Evolutionary conservation across 2,329 filamentous ascomycete species (phyloP), one percentile per base, ranked within the genome.

Genomic region (Ceratocystiopsis sp.): DNA sequence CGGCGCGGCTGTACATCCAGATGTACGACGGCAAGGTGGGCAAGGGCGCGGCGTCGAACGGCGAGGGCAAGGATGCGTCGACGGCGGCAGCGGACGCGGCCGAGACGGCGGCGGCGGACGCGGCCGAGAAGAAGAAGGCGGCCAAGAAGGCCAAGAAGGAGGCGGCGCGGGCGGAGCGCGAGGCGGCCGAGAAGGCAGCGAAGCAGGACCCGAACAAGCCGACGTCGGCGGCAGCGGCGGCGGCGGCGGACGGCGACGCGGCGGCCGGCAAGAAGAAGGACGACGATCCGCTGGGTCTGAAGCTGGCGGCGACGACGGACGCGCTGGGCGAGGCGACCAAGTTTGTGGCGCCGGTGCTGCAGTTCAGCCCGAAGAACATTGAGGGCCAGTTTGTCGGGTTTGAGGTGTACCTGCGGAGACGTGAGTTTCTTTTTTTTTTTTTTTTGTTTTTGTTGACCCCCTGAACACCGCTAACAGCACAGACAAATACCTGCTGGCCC

Each of bases 401-500:
- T 53, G 87, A 96, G 63, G 80, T 98, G 16, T 87, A 84, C 57
- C 68, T 93, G 46, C 73, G 86, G 55, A 73, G 80, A 65, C 4
- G 86, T 93, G 74, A 69, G 78, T 36, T 19, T 10, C 32, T 14
- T 33, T 34, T 8, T 33, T 32, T 32, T 21, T 19, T n/a, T 33
- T n/a, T 15, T n/a, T 16, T 18, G 16, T 8, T 18, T 40, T 9
- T 19, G 19, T 15, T 15, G n/a, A n/a, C n/a, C n/a, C n/a, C n/a
- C n/a, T n/a, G n/a, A n/a, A n/a, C n/a, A n/a, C n/a, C 17, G 21
- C 41, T 49, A 16, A 50, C 46, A 13, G 8, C 45, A 37, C 54
- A 89, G 87, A 77, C 57, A 95, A 95, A 66, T 85, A 83, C 55
- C 64, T 93, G 37, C 79, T 93, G 47, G 89, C 91, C 0, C 69